phyloP scores from a whole-genome alignment of 1,284 basidiomycete species.

The Cryptococcus wingfieldii region DNA sequence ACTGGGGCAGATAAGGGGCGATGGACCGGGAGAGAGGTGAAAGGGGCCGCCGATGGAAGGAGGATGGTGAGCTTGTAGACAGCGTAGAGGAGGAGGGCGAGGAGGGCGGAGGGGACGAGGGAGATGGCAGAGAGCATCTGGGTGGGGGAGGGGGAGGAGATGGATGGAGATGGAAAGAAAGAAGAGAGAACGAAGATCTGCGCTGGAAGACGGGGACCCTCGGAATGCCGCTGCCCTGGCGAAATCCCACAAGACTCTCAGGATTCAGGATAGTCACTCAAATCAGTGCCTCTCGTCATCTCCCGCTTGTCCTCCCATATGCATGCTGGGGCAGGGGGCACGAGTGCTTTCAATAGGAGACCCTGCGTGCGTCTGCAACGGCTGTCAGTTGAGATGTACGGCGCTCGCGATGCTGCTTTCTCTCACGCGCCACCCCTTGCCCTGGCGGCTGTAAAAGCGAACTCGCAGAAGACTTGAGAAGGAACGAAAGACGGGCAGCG shows the following conservation, averaged over 20 bases:
- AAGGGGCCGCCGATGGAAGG: neutral
- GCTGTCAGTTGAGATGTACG: no score
- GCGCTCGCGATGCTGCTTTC: no score
- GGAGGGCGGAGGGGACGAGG: neutral
- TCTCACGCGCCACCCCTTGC: no score
- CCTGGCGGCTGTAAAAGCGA: no score
- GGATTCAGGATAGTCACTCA: neutral
- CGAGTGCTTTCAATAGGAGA: no score
- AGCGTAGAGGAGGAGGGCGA: neutral
- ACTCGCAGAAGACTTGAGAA: neutral
- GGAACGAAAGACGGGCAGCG: neutral
- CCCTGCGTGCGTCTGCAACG: no score
- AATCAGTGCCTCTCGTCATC: no score
- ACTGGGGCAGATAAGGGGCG: neutral
- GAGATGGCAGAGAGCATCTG: constrained; percentile 1
- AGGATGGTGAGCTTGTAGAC: neutral
- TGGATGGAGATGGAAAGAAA: neutral
- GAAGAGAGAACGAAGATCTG: neutral
- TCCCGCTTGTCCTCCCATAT: no score
- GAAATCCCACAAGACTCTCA: neutral
- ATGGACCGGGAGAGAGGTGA: neutral
- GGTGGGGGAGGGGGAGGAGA: neutral
- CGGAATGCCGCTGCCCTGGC: no score
- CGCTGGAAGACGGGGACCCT: neutral
- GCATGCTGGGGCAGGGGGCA: no score